phyloP scores from a whole-genome alignment of 2,329 filamentous ascomycete species.

The Pestalotiopsis sp. region DNA sequence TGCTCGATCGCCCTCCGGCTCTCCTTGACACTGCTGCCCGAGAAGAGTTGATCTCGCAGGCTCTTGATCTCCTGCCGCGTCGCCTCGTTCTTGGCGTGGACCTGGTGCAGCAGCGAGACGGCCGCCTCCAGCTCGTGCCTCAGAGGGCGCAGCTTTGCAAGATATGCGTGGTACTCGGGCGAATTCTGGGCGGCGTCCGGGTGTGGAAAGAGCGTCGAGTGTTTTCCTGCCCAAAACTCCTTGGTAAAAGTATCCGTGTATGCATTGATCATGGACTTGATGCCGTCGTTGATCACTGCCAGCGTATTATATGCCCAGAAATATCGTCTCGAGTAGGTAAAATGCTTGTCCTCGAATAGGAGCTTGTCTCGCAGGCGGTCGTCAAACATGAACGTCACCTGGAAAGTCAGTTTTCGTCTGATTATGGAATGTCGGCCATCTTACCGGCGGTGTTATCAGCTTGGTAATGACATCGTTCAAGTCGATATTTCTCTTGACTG shows the following conservation, averaged over 20 bases:
- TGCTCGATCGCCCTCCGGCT: conserved; percentile 13
- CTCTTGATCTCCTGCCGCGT: conserved; percentile 13
- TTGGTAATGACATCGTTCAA: conserved; percentile 60
- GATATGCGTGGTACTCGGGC: conserved; percentile 2
- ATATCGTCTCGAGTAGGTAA: conserved; percentile 47
- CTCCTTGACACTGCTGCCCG: conserved; percentile 13
- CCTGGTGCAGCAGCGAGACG: conserved; percentile 1
- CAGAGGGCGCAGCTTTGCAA: conserved; percentile 3
- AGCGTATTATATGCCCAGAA: conserved; percentile 13
- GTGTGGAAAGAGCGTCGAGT: conserved; percentile 8
- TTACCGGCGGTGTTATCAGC: conserved; percentile 59
- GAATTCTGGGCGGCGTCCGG: background rate
- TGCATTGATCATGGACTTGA: conserved; percentile 11
- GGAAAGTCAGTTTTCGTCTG: background rate
- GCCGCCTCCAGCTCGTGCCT: conserved; percentile 8
- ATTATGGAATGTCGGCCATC: background rate
- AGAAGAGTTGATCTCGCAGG: conserved; percentile 10
- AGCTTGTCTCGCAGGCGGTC: conserved; percentile 55
- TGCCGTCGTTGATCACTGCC: conserved; percentile 11
- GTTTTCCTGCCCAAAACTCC: conserved; percentile 8
- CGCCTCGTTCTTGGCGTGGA: conserved; percentile 10
- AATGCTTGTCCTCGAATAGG: conserved; percentile 62
- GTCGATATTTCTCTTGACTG: conserved; percentile 58
- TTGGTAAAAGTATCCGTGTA: conserved; percentile 13
- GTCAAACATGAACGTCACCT: conserved; percentile 62